Evolutionary conservation across 2,329 filamentous ascomycete species (phyloP), one percentile per base, ranked within the genome.

Genomic region (Graphilbum fragrans): DNA sequence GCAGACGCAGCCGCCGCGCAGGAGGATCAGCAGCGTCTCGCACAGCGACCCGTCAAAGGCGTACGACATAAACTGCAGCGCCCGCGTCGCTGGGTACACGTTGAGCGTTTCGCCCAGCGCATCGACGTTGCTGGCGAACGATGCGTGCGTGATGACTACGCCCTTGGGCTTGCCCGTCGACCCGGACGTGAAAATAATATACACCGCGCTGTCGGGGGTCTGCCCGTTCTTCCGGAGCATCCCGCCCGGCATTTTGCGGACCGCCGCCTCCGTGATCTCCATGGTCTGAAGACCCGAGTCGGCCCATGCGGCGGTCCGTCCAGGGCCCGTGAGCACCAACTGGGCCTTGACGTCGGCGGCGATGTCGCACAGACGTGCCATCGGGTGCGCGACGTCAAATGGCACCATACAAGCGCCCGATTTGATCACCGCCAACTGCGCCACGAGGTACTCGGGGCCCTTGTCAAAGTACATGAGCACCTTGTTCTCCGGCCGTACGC

Each of bases 401-500:
- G 69, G 64, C 0, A 70, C 66, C 33, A 74, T 65, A 16, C 62
- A 62, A 1, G 64, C 69, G 12, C 70, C 70, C 4, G 69, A 59
- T 50, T 62, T 52, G 11, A 86, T 60, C 2, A 80, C 68, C 0
- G 82, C 80, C 18, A 88, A 64, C 45, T 88, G 79, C 7, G 78
- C 70, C 32, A 86, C 62, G 37, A 86, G 80, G 0, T 83, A 67
- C 55, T 80, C 72, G 14, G 77, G 61, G 18, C 73, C 82, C 59
- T 85, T 87, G 35, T 83, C 75, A 52, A 86, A 67, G 17, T 80
- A 71, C 5, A 87, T 66, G 5, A 77, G 77, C 2, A 87, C 69
- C 4, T 82, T 62, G 8, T 72, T 64, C 10, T 73, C 69, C 1
- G 66, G 62, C 0, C 61, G 57, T 0, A 75, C 64, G 0, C 74